phyloP scores from a whole-genome alignment of 2,329 filamentous ascomycete species.

The Xylariales sp. region DNA sequence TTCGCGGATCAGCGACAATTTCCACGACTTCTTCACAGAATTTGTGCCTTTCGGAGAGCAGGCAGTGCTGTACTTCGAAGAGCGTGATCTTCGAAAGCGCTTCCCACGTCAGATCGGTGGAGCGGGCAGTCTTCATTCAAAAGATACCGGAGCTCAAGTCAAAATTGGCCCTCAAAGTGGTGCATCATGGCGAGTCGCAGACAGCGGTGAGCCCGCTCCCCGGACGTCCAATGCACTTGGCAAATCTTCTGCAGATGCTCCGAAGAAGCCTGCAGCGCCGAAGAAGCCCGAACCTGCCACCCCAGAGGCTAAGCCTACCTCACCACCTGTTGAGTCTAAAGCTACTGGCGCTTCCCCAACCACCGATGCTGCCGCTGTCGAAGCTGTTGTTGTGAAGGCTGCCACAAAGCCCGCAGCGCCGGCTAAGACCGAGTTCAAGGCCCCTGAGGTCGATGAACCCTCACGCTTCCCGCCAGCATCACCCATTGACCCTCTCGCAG shows the following conservation, averaged over 20 bases:
- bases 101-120: constrained; percentile 56
- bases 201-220: constrained; percentile 19
- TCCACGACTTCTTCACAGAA: constrained; percentile 99
- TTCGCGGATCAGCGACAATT: constrained; percentile 90
- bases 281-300: constrained; percentile 24
- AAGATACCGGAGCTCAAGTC: constrained; percentile 64
- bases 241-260: constrained; percentile 22
- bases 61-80: constrained; percentile 90
- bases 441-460: constrained; percentile 62
- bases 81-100: constrained; percentile 84
- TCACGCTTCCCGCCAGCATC: constrained; percentile 59
- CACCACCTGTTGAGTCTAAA: constrained; percentile 23
- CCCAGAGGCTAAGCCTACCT: constrained; percentile 22
- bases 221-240: constrained; percentile 23
- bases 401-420: constrained; percentile 19
- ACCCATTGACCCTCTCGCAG: constrained; percentile 72
- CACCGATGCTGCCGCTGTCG: constrained; percentile 14
- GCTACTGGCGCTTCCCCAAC: constrained; percentile 11
- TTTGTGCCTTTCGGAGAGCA: constrained; percentile 94
- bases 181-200: constrained; percentile 57
- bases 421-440: constrained; percentile 37
- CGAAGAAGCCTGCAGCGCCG: constrained; percentile 19
- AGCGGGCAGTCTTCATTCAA: constrained; percentile 42
- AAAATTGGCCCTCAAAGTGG: constrained; percentile 84
- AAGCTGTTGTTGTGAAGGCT: constrained; percentile 12